These are phyloP conservation scores for Penicillium egyptiacum DNA, from an alignment of 495 filamentous ascomycete species.

Conservation along the genomic window DNA sequence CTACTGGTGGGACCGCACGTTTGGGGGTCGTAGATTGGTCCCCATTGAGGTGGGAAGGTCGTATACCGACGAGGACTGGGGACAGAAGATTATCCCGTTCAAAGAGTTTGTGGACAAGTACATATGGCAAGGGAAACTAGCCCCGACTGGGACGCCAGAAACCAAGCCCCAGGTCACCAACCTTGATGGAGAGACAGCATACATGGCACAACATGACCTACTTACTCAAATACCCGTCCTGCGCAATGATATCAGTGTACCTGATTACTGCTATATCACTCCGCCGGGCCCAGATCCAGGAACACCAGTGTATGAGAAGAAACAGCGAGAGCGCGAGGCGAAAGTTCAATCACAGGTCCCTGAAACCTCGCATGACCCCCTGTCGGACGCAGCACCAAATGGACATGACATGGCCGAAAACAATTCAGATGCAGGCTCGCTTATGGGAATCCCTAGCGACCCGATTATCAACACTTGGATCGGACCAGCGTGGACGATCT, in stretches of 20 bases:
- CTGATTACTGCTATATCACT: slow-evolving; percentile 80
- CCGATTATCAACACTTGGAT: slow-evolving; percentile 84
- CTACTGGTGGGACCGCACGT: slow-evolving; percentile 75
- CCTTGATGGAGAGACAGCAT: slow-evolving; percentile 50
- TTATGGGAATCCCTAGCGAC: slow-evolving; percentile 27
- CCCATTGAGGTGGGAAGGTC: slow-evolving; percentile 87
- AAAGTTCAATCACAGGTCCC: background rate
- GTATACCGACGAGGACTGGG: slow-evolving; percentile 87
- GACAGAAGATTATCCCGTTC: slow-evolving; percentile 78
- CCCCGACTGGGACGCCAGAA: background rate
- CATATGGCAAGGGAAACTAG: slow-evolving; percentile 41
- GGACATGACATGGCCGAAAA: slow-evolving; percentile 12
- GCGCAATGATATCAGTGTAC: slow-evolving; percentile 71
- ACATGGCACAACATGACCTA: slow-evolving; percentile 89
- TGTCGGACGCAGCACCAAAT: slow-evolving; percentile 31
- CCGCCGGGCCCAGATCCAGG: slow-evolving; percentile 50
- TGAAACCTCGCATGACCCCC: slow-evolving; percentile 40
- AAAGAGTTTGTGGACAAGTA: slow-evolving; percentile 65
- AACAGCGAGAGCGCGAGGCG: slow-evolving; percentile 34
- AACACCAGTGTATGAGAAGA: slow-evolving; percentile 50
- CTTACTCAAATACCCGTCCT: slow-evolving; percentile 79
- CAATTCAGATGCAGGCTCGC: slow-evolving; percentile 13
- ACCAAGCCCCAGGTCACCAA: slow-evolving; percentile 11
- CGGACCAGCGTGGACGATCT: slow-evolving; percentile 83
- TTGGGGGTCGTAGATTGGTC: slow-evolving; percentile 74